Conservation (phyloP, 2,329 filamentous ascomycete genomes). For the Cercospora sesami region DNA sequence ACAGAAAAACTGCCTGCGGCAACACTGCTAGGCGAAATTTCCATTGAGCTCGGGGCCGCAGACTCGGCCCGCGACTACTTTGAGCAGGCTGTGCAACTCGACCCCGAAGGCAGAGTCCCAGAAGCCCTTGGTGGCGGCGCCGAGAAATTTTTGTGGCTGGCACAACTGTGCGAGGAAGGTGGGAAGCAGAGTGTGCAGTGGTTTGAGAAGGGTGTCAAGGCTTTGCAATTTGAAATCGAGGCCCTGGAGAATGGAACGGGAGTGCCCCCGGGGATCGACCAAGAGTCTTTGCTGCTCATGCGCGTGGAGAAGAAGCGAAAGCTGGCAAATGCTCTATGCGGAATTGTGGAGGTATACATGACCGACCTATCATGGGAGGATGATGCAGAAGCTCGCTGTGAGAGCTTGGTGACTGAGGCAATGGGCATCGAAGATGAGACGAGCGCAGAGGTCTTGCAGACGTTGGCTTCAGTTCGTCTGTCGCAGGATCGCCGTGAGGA, state of each 20-base stretch:
- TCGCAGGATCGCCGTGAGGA: conserved; percentile 80
- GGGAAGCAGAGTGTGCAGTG: conserved; percentile 61
- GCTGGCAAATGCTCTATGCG: conserved; percentile 87
- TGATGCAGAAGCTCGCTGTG: conserved; percentile 85
- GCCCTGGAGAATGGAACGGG: conserved; percentile 54
- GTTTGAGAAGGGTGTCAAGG: conserved; percentile 68
- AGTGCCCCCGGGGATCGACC: conserved; percentile 29
- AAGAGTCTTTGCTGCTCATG: conserved; percentile 44
- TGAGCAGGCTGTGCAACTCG: conserved; percentile 69
- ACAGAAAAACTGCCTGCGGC: conserved; percentile 61
- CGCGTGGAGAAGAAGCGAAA: conserved; percentile 73
- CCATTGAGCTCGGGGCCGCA: conserved; percentile 78
- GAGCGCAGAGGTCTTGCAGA: conserved; percentile 88
- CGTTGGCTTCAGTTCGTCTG: conserved; percentile 87
- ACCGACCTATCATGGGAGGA: conserved; percentile 77
- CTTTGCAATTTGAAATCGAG: conserved; percentile 71
- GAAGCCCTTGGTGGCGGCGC: conserved; percentile 76
- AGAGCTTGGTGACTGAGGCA: conserved; percentile 85
- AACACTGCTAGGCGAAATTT: conserved; percentile 77
- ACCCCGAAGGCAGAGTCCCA: conserved; percentile 70
- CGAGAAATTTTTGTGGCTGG: conserved; percentile 93
- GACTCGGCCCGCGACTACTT: conserved; percentile 74
- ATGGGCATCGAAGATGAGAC: conserved; percentile 74
- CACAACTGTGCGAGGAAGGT: conserved; percentile 74
- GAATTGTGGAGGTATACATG: conserved; percentile 97